phyloP scores from a whole-genome alignment of 306 rosid species.

The Cucurbita maxima region DNA sequence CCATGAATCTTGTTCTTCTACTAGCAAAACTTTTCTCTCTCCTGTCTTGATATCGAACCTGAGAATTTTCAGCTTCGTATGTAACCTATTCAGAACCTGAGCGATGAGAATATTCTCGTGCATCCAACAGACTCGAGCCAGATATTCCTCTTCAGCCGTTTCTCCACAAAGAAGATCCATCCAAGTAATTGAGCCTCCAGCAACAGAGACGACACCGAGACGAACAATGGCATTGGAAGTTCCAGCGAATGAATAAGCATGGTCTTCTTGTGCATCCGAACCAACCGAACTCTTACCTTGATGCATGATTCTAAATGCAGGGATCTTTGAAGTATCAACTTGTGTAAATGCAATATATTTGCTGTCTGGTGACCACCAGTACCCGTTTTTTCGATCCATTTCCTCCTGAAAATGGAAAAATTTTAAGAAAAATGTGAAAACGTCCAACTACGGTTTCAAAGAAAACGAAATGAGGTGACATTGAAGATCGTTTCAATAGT shows the following conservation, averaged over 20 bases:
- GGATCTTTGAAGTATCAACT: constrained; percentile 79
- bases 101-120: constrained; percentile 56
- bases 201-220: constrained; percentile 64
- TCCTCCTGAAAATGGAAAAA: constrained; percentile 58
- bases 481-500: neutral
- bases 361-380: constrained; percentile 96
- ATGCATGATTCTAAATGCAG: constrained; percentile 88
- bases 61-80: constrained; percentile 50
- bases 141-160: constrained; percentile 52
- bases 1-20: constrained; percentile 66
- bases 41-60: constrained; percentile 70
- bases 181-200: constrained; percentile 69
- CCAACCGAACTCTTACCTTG: constrained; percentile 82
- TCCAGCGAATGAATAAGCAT: constrained; percentile 90
- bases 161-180: constrained; percentile 89
- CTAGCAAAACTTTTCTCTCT: constrained; percentile 38
- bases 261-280: constrained; percentile 88
- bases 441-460: neutral
- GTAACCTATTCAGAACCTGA: constrained; percentile 80
- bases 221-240: constrained; percentile 80
- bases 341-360: constrained; percentile 82
- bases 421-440: neutral
- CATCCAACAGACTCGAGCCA: constrained; percentile 94
- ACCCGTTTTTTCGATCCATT: constrained; percentile 89
- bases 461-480: neutral